phyloP scores from a whole-genome alignment of 805 yeast genomes.

The Yamadazyma ubonensis region DNA sequence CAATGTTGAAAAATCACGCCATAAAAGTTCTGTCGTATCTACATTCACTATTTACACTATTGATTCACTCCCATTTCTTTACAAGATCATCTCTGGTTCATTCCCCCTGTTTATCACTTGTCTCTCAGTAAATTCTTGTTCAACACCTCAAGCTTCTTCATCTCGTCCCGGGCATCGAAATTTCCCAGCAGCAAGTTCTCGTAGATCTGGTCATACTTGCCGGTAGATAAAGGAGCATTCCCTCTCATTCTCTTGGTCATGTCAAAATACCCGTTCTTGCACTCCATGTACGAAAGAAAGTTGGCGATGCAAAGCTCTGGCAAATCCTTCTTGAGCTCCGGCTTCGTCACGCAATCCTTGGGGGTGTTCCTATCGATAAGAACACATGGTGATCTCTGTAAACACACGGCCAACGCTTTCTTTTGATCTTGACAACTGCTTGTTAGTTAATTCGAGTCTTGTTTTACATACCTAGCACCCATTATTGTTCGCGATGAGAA shows the following conservation, averaged over 20 bases:
- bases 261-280: constrained; percentile 87
- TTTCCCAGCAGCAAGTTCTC: constrained; percentile 77
- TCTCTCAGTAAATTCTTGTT: constrained; percentile 46
- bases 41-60: no score
- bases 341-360: constrained; percentile 79
- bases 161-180: constrained; percentile 78
- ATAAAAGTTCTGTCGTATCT: no score
- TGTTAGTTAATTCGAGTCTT: background rate
- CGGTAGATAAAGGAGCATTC: constrained; percentile 90
- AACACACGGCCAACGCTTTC: constrained; percentile 91
- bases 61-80: no score
- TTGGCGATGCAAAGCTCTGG: constrained; percentile 89
- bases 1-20: no score
- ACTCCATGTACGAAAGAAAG: constrained; percentile 81
- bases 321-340: constrained; percentile 68
- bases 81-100: no score
- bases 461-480: constrained; percentile 19
- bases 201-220: constrained; percentile 86
- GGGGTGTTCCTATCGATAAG: constrained; percentile 87
- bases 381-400: constrained; percentile 96
- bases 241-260: constrained; percentile 91
- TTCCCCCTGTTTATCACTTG: no score
- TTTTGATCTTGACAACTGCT: constrained; percentile 88
- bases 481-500: constrained; percentile 1
- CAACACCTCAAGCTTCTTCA: constrained; percentile 64